These are phyloP conservation scores for Myriosclerotinia curreyana DNA, from an alignment of 2,329 filamentous ascomycete species.

Conservation along the genomic window DNA sequence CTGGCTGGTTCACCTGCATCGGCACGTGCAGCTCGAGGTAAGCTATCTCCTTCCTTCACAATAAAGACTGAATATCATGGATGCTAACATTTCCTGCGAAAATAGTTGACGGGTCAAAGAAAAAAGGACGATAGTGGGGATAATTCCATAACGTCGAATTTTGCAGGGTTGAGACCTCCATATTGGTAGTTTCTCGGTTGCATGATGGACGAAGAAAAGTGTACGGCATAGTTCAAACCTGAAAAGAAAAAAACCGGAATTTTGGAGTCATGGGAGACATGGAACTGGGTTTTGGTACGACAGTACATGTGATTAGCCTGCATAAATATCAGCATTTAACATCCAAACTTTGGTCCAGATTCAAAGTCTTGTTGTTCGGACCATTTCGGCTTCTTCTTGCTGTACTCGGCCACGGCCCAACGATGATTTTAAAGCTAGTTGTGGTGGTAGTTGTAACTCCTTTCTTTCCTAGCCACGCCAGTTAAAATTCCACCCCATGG, in stretches of 20 bases:
- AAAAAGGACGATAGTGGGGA: slow-evolving; percentile 62
- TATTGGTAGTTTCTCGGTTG: slow-evolving; percentile 50
- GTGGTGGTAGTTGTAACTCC: neutral
- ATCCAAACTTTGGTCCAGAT: neutral
- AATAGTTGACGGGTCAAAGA: slow-evolving; percentile 64
- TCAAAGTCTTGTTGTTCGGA: neutral
- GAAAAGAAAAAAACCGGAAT: neutral
- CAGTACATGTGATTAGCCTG: slow-evolving; percentile 14
- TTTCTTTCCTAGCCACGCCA: neutral
- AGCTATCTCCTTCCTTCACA: slow-evolving; percentile 36
- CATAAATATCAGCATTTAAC: slow-evolving; percentile 12
- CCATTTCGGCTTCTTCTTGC: neutral
- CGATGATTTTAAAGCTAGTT: too few relatives aligned
- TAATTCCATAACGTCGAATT: slow-evolving; percentile 50
- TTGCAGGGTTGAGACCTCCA: slow-evolving; percentile 57
- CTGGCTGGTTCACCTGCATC: slow-evolving; percentile 94
- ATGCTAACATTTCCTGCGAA: slow-evolving; percentile 19
- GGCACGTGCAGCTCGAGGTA: slow-evolving; percentile 86
- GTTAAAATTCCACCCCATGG: neutral
- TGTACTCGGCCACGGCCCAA: neutral
- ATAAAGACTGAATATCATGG: neutral
- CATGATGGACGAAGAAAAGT: neutral
- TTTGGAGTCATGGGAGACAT: neutral
- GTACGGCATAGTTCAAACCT: neutral
- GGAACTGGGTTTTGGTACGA: neutral